Conservation (phyloP, 768 basidiomycete species). For the Daedaleopsis sinensis region DNA sequence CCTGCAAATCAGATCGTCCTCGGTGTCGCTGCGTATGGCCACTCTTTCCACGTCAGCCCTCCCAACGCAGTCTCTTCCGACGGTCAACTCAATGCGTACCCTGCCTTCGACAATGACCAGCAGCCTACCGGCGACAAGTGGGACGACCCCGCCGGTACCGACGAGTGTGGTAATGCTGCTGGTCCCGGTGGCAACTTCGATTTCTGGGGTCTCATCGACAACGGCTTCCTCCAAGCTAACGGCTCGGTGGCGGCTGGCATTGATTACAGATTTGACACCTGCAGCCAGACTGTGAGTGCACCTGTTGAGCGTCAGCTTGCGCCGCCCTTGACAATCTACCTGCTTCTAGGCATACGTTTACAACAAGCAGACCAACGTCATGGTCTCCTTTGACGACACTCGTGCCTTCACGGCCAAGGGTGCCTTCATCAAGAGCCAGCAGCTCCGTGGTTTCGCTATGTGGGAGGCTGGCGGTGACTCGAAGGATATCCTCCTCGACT, state of each 20-base stretch:
- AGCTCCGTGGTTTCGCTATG: constrained; percentile 67
- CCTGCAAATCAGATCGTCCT: constrained; percentile 75
- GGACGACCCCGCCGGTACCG: constrained; percentile 51
- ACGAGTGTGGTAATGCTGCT: constrained; percentile 61
- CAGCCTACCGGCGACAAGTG: constrained; percentile 59
- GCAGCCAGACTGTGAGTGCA: constrained; percentile 70
- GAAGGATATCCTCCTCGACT: constrained; percentile 60
- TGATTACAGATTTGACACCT: constrained; percentile 57
- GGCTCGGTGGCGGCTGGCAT: constrained; percentile 53
- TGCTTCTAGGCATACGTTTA: constrained; percentile 66
- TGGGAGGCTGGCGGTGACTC: constrained; percentile 75
- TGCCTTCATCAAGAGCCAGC: constrained; percentile 51
- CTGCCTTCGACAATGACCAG: constrained; percentile 48
- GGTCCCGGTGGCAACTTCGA: constrained; percentile 60
- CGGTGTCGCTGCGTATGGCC: constrained; percentile 85
- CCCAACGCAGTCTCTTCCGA: constrained; percentile 39
- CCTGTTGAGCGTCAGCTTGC: neutral
- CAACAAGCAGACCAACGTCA: constrained; percentile 50
- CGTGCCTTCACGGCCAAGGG: constrained; percentile 66
- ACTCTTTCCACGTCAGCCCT: constrained; percentile 57
- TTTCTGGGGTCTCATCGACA: constrained; percentile 63
- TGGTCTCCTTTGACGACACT: constrained; percentile 70
- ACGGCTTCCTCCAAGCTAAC: constrained; percentile 53
- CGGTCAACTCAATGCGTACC: constrained; percentile 51
- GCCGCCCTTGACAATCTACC: neutral